Base-by-base conservation (phyloP, 495 filamentous ascomycete genomes). In the Chaetomidium leptoderma region DNA sequence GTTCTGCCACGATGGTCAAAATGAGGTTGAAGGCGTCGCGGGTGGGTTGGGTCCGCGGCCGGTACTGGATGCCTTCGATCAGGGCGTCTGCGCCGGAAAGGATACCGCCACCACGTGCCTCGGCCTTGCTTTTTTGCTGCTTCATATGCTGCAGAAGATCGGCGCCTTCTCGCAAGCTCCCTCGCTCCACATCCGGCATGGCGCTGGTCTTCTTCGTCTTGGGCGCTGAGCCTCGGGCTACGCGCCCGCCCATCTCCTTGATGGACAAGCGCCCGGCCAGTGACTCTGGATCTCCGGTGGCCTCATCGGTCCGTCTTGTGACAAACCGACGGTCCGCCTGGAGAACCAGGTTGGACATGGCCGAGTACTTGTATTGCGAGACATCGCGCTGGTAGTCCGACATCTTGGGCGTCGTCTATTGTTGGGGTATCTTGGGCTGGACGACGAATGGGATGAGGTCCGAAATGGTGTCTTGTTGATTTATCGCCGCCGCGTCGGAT, bases 261-360 rank as follows among this genome's bases (percentile, higher is more conserved):
- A 97, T 92, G 56, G 87, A 88, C 70, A 99, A 86, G 59, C 91
- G 88, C 29, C 93, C 92, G 35, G 93, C 93, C 43, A 99, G 83
- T 51, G 93, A 97, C 75, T 99, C 93, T 49, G 93, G 93, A 70
- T 99, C 95, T 65, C 93, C 93, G 35, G 95, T 97, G 57, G 88
- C 86, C 74, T 99, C 93, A 76, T 99, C 93, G 62, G 86, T 89
- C 62, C 89, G 84, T 65, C 91, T 86, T 54, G 90, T 91, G 64
- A 92, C 86, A 71, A 99, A 97, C 69, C 95, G 87, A 74, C 90
- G 86, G 79, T 99, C 93, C 77, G 91, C 92, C 86, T 97, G 92
- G 83, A 97, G 90, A 71, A 99, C 93, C 90, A 99, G 85, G 85
- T 99, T 99, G 79, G 93, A 97, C 93, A 99, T 99, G 72, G 91